These are phyloP conservation scores for Cymodocea nodosa DNA, from an alignment of 116 monocot species.

Conservation along the genomic window DNA sequence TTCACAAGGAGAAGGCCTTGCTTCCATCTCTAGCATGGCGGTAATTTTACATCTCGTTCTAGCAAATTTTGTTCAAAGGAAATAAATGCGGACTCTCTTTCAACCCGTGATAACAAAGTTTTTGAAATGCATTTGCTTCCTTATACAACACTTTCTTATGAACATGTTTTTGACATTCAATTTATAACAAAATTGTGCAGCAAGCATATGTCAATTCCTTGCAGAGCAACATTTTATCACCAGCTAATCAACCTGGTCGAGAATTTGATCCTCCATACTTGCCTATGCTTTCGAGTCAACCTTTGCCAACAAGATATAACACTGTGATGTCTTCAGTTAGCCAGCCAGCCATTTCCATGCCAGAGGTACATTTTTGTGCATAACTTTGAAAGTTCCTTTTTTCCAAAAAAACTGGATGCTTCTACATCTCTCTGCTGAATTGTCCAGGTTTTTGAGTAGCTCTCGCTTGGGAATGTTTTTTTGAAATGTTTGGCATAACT, in stretches of 20 bases:
- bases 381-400: too few relatives aligned
- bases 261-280: constrained; percentile 59
- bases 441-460: too few relatives aligned
- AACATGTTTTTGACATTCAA: background rate
- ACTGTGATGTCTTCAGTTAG: constrained; percentile 37
- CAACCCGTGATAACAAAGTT: background rate
- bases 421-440: too few relatives aligned
- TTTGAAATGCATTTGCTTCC: background rate
- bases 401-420: too few relatives aligned
- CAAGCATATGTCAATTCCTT: constrained; percentile 53
- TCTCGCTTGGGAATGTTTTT: too few relatives aligned
- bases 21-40: constrained; percentile 63
- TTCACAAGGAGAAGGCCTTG: constrained; percentile 31
- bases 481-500: too few relatives aligned
- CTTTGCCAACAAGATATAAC: constrained; percentile 61
- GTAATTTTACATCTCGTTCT: constrained; percentile 22
- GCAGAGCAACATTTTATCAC: constrained; percentile 39
- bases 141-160: background rate
- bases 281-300: constrained; percentile 36
- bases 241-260: constrained; percentile 29
- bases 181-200: constrained; percentile 19
- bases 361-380: constrained; percentile 40
- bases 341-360: constrained; percentile 37
- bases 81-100: background rate
- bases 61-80: background rate